Evolutionary conservation across 805 yeast species (phyloP).

Genomic region (Ogataea pignaliae): DNA sequence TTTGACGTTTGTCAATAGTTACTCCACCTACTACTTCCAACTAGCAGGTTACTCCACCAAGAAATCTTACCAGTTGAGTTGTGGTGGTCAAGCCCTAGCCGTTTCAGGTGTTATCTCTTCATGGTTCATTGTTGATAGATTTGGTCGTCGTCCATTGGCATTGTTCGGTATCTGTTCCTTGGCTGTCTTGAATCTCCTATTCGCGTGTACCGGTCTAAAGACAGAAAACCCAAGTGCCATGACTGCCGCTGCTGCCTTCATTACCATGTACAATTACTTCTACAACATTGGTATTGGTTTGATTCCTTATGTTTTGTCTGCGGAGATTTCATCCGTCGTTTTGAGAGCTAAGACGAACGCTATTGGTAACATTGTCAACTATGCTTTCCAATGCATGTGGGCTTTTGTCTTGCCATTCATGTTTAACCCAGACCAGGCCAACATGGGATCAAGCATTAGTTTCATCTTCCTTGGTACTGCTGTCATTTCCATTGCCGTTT

Average conservation of each 20-base stretch:
- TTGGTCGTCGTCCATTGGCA: slow-evolving; percentile 36
- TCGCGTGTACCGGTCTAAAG: slow-evolving; percentile 25
- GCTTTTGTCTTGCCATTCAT: slow-evolving; percentile 43
- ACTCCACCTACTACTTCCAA: slow-evolving; percentile 44
- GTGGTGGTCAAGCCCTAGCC: slow-evolving; percentile 33
- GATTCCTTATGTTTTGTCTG: slow-evolving; percentile 24
- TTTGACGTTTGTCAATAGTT: slow-evolving; percentile 40
- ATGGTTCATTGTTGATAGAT: slow-evolving; percentile 38
- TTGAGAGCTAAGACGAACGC: slow-evolving; percentile 39
- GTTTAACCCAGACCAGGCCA: slow-evolving; percentile 43
- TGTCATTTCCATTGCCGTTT: slow-evolving; percentile 34
- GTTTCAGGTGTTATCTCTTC: slow-evolving; percentile 30
- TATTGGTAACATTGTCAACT: slow-evolving; percentile 28
- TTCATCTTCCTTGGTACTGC: slow-evolving; percentile 41
- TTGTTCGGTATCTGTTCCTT: slow-evolving; percentile 25
- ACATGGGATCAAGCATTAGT: slow-evolving; percentile 47
- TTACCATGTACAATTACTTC: slow-evolving; percentile 21
- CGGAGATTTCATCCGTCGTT: slow-evolving; percentile 37
- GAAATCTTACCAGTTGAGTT: slow-evolving; percentile 31
- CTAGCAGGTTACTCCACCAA: slow-evolving; percentile 43
- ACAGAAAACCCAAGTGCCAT: slow-evolving; percentile 18
- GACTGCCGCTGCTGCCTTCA: slow-evolving; percentile 26
- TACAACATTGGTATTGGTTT: slow-evolving; percentile 31
- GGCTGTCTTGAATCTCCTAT: slow-evolving; percentile 21
- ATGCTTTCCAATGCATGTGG: slow-evolving; percentile 30